phyloP scores from a whole-genome alignment of 2,329 filamentous ascomycete genomes.

The Aspergillus intermedius region DNA sequence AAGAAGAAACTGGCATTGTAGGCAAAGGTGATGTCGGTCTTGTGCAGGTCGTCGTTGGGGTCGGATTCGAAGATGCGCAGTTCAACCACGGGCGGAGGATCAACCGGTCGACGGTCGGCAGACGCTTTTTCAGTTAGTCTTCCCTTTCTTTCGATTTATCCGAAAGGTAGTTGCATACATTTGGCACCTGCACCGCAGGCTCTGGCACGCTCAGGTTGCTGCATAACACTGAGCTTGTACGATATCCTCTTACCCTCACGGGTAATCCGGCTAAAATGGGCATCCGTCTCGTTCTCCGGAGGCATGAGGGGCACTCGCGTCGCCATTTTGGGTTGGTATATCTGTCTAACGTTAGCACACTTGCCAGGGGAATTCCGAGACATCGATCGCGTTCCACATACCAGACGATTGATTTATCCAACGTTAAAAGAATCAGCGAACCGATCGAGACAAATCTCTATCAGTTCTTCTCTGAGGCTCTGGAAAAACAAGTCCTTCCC shows the following conservation, averaged over 20 bases:
- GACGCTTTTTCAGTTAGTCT: slow-evolving; percentile 50
- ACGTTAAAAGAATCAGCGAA: neutral
- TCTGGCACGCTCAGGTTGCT: slow-evolving; percentile 88
- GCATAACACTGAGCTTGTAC: slow-evolving; percentile 78
- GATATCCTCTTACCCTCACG: slow-evolving; percentile 69
- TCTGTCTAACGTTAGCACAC: neutral
- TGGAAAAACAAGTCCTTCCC: neutral
- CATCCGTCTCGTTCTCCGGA: slow-evolving; percentile 50
- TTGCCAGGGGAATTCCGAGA: neutral
- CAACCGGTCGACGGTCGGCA: slow-evolving; percentile 83
- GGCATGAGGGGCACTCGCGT: slow-evolving; percentile 32
- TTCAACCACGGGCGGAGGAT: slow-evolving; percentile 91
- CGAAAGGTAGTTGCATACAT: slow-evolving; percentile 52
- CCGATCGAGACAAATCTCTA: no score
- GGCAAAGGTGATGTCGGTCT: slow-evolving; percentile 71
- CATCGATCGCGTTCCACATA: neutral
- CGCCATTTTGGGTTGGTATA: slow-evolving; percentile 33
- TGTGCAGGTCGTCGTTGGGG: slow-evolving; percentile 49
- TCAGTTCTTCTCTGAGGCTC: no score
- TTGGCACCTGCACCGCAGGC: slow-evolving; percentile 94
- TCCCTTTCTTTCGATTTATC: neutral
- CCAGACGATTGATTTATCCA: neutral
- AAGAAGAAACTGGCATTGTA: slow-evolving; percentile 98
- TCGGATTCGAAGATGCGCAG: slow-evolving; percentile 71
- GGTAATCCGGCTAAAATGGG: slow-evolving; percentile 54